These are phyloP conservation scores for Aspergillus pseudonomiae DNA, from an alignment of 2,329 filamentous ascomycete species.

Conservation along the genomic window DNA sequence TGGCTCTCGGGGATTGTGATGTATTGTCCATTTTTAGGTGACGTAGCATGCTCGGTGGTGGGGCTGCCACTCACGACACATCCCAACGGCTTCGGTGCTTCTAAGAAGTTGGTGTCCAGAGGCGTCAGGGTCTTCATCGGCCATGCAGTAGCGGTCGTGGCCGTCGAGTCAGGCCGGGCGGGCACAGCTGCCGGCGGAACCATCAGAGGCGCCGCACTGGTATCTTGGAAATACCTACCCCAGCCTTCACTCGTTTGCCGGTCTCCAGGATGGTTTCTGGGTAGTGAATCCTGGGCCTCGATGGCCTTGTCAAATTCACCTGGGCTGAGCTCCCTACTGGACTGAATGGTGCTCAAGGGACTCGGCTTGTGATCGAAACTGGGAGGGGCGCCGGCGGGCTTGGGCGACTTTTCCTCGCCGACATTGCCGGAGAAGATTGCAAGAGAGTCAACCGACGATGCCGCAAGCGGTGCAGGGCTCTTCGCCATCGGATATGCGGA, in stretches of 20 bases:
- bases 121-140: conserved; percentile 41
- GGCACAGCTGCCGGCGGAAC: conserved; percentile 17
- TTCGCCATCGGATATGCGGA: conserved; percentile 50
- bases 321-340: conserved; percentile 27
- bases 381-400: conserved; percentile 23
- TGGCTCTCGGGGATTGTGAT: conserved; percentile 44
- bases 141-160: conserved; percentile 45
- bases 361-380: conserved; percentile 29
- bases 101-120: conserved; percentile 41
- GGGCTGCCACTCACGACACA: conserved; percentile 46
- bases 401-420: conserved; percentile 36
- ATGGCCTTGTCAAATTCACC: conserved; percentile 24
- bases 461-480: conserved; percentile 39
- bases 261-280: conserved; percentile 34
- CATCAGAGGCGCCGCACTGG: conserved; percentile 30
- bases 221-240: conserved; percentile 52
- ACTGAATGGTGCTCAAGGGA: conserved; percentile 34
- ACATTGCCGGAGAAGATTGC: conserved; percentile 45
- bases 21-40: conserved; percentile 30
- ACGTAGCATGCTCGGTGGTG: conserved; percentile 40
- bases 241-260: conserved; percentile 52
- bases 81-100: conserved; percentile 43
- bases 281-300: conserved; percentile 19
- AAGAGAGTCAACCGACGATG: conserved; percentile 42
- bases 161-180: conserved; percentile 41